phyloP scores from a whole-genome alignment of 1,284 basidiomycete genomes.

The Papiliotrema terrestris region DNA sequence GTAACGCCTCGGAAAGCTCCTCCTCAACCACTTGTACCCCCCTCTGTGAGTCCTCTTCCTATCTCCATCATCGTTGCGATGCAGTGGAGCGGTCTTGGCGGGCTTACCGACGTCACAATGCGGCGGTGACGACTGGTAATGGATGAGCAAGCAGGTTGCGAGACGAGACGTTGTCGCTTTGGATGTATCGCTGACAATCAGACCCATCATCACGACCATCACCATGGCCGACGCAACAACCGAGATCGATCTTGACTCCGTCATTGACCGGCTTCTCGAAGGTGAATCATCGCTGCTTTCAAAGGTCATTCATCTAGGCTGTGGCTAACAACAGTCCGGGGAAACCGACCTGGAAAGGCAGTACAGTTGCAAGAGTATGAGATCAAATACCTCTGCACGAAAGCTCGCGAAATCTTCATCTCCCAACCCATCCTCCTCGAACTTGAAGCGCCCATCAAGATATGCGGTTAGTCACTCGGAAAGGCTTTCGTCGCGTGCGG shows the following conservation, averaged over 20 bases:
- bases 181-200: too few relatives aligned
- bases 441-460: slow-evolving; percentile 62
- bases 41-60: not conserved
- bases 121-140: too few relatives aligned
- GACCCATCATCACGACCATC: slow-evolving; percentile 1
- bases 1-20: not conserved
- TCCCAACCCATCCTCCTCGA: slow-evolving; percentile 61
- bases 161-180: too few relatives aligned
- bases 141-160: too few relatives aligned
- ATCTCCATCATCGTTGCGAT: too few relatives aligned
- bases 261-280: slow-evolving; percentile 94
- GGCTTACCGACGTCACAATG: too few relatives aligned
- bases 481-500: not conserved
- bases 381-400: slow-evolving; percentile 60
- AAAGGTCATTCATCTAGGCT: not conserved
- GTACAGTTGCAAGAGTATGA: slow-evolving; percentile 60
- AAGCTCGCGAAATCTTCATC: slow-evolving; percentile 61
- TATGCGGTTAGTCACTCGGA: slow-evolving; percentile 53
- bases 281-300: slow-evolving; percentile 58
- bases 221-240: slow-evolving; percentile 52
- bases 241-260: slow-evolving; percentile 95
- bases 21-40: not conserved
- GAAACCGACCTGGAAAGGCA: slow-evolving; percentile 59
- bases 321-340: slow-evolving; percentile 51
- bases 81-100: not conserved